phyloP scores from a whole-genome alignment of 140 eudicot genomes.

The Oenanthe javanica region DNA sequence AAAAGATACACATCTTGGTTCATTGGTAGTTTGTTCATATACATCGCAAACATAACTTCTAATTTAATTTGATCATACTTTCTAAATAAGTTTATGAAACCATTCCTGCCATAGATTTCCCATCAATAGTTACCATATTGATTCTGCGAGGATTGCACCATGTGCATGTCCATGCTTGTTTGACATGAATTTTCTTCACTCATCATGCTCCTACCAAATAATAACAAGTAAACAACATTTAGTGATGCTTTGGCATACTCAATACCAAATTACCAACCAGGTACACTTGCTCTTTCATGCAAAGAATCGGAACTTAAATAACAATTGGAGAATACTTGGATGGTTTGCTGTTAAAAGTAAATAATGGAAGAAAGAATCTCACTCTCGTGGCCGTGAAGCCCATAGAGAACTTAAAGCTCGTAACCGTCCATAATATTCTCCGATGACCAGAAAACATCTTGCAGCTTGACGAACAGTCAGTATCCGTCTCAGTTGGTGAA shows the following conservation, averaged over 20 bases:
- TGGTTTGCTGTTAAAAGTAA: neutral
- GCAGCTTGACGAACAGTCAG: constrained; percentile 90
- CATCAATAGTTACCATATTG: constrained; percentile 57
- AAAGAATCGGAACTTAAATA: too few species aligned
- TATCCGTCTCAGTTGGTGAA: constrained; percentile 78
- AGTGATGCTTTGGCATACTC: neutral
- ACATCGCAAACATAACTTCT: neutral
- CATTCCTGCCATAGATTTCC: neutral
- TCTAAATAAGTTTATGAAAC: neutral
- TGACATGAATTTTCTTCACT: constrained; percentile 76
- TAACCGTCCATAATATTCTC: constrained; percentile 85
- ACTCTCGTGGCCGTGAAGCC: constrained; percentile 98
- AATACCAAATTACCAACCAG: too few species aligned
- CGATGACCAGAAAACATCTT: constrained; percentile 75
- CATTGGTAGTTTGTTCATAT: neutral
- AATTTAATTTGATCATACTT: neutral
- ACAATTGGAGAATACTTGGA: neutral
- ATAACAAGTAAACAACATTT: neutral
- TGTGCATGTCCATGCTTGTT: constrained; percentile 69
- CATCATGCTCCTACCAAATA: constrained; percentile 46
- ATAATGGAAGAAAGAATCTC: constrained; percentile 21
- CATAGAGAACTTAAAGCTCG: constrained; percentile 89
- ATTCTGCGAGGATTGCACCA: constrained; percentile 76
- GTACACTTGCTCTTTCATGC: neutral
- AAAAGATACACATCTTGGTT: neutral